Percentiles rank a stretch among this genome's conserved stretches.
Conservation (phyloP, 768 basidiomycete species). For the Naganishia kalamii region DNA sequence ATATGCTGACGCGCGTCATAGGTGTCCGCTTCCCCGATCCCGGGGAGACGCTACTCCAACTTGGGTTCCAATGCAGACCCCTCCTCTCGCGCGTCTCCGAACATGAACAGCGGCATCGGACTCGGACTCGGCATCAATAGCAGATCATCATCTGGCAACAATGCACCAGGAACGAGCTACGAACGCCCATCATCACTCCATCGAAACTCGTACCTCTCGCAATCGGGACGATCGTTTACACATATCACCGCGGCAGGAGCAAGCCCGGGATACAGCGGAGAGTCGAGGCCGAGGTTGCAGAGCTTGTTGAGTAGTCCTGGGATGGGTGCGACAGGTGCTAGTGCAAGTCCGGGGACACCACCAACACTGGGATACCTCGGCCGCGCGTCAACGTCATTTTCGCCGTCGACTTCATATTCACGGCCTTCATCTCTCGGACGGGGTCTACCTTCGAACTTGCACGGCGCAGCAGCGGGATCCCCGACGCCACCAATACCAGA, state of each 20-base stretch:
- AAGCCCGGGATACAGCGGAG: slow-evolving; percentile 29
- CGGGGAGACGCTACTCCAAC: slow-evolving; percentile 7
- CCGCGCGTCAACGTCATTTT: neutral
- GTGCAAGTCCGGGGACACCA: slow-evolving; percentile 31
- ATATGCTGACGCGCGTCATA: neutral
- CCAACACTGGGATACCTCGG: slow-evolving; percentile 28
- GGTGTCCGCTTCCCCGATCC: neutral
- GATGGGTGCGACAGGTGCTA: slow-evolving; percentile 22
- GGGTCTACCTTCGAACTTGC: neutral
- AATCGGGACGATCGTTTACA: slow-evolving; percentile 45
- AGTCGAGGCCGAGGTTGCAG: slow-evolving; percentile 29
- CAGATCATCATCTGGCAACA: neutral
- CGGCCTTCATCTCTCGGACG: neutral
- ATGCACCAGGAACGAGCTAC: slow-evolving; percentile 26
- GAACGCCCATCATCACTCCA: slow-evolving; percentile 25
- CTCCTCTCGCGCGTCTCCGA: neutral
- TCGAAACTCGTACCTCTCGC: slow-evolving; percentile 41
- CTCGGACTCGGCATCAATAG: neutral
- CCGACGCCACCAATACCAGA: slow-evolving; percentile 20
- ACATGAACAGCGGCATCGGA: slow-evolving; percentile 18
- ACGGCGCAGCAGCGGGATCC: neutral
- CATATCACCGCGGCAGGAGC: slow-evolving; percentile 33
- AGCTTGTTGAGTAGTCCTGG: slow-evolving; percentile 20
- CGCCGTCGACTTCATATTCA: neutral
- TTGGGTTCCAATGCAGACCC: neutral